Evolutionary conservation across 352 stramenopile species (phyloP), one percentile per base, ranked within the genome.

Genomic region (Pythium myriotylum): DNA sequence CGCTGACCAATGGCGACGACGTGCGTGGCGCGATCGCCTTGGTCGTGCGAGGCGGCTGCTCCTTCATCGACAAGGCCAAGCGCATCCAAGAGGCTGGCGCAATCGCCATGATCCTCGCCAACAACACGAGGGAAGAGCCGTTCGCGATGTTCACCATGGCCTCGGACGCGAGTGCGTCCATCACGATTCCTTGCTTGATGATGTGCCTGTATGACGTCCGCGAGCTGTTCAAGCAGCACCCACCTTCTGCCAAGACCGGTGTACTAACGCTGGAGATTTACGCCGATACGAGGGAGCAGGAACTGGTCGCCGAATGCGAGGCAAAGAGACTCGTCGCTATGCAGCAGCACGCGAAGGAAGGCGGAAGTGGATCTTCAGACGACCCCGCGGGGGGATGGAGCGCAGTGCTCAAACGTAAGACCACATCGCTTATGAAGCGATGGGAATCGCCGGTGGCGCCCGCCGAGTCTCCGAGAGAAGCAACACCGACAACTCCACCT

Each of bases 1-100:
- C 70, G 43, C 61, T 92, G 12, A 49, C 65, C 33, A 89, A 91
- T 45, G 72, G 72, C 17, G 43, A 43, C 1, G 79, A 82, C 4
- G 54, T 92, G 23, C 61, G 50, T 0, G 83, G 79, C 17, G 53
- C 74, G 19, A 77, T 92, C 22, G 83, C 77, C 32, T 56, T 90
- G 19, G 83, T 90, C 19, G 77, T 88, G 24, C 83, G 81, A 6
- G 83, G 81, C 17, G 81, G 82, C 22, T 92, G 81, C 68, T 88
- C 79, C 33, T 90, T 92, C 19, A 68, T 70, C 7, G 70, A 79
- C 40, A 92, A 92, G 67, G 79, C 83, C 14, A 68, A 71, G 13
- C 68, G 81, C 45, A 53, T 92, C 32, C 79, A 88, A 59, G 63
- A 62, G 20, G 70, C 80, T 14, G 83, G 83, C 9, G 83, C 83